phyloP scores from a whole-genome alignment of 345 rosid genomes.

The Kandelia obovata region DNA sequence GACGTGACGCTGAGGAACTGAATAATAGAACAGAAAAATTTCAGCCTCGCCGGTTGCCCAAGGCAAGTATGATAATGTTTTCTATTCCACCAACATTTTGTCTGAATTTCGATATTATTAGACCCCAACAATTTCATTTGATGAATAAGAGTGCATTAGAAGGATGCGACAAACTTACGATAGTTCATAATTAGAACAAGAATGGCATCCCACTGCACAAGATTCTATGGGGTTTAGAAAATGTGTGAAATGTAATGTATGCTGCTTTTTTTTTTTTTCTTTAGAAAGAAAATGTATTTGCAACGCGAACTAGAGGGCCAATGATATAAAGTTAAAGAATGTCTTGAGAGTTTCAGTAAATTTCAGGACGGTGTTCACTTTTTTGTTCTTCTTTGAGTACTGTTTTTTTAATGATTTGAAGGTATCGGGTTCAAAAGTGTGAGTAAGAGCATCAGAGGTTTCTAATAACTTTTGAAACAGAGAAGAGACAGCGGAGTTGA shows the following conservation, averaged over 20 bases:
- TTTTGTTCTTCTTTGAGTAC: too few relatives aligned
- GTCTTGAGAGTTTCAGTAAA: too few relatives aligned
- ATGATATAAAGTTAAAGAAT: too few relatives aligned
- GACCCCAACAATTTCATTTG: not conserved
- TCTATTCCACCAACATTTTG: not conserved
- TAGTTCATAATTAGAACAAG: not conserved
- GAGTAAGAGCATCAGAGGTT: not conserved
- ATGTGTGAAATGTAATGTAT: too few relatives aligned
- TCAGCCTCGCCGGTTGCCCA: conserved; percentile 30
- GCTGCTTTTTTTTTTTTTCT: too few relatives aligned
- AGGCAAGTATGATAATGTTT: conserved; percentile 11
- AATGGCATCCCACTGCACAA: too few relatives aligned
- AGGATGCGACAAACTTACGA: not conserved
- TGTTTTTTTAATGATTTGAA: not conserved
- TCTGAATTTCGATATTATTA: not conserved
- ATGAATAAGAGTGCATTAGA: not conserved
- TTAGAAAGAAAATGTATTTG: too few relatives aligned
- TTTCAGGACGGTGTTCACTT: too few relatives aligned
- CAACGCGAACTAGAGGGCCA: too few relatives aligned
- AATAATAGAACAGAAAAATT: conserved; percentile 1
- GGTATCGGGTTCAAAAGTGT: not conserved
- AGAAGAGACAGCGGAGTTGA: not conserved
- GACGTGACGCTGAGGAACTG: conserved; percentile 26
- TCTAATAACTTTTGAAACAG: not conserved
- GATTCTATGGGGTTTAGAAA: too few relatives aligned